Conservation (phyloP, 495 filamentous ascomycete genomes). For the Poronia punctata region DNA sequence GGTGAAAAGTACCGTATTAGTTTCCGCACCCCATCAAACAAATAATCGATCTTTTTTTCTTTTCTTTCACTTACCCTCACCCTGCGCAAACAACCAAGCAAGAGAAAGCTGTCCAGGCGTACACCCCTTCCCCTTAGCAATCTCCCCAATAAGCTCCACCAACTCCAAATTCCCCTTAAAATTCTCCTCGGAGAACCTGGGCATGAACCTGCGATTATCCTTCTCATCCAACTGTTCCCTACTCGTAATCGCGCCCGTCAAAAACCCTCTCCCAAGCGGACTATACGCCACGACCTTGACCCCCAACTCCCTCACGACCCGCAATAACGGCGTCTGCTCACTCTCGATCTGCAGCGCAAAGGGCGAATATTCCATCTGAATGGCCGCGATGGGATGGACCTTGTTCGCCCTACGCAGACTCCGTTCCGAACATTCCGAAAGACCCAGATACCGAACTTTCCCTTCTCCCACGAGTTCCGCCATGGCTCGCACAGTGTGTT, state of each 20-base stretch:
- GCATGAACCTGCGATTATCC: constrained; percentile 32
- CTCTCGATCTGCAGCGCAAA: constrained; percentile 54
- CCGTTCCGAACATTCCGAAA: constrained; percentile 45
- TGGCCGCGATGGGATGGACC: constrained; percentile 50
- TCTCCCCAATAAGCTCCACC: constrained; percentile 29
- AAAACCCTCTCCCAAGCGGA: constrained; percentile 54
- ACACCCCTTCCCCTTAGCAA: constrained; percentile 41
- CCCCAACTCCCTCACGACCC: constrained; percentile 50
- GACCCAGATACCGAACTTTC: constrained; percentile 51
- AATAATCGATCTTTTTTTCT: too few species aligned
- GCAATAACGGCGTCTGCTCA: constrained; percentile 34
- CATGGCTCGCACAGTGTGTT: constrained; percentile 50
- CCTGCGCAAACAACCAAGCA: constrained; percentile 53
- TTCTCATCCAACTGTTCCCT: constrained; percentile 37
- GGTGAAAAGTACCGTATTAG: too few species aligned
- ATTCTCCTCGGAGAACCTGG: constrained; percentile 46
- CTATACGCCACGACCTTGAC: constrained; percentile 52
- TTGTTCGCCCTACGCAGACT: constrained; percentile 47
- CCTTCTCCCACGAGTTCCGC: constrained; percentile 36
- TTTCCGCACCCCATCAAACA: too few species aligned
- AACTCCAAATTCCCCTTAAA: constrained; percentile 43
- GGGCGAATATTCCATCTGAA: constrained; percentile 55
- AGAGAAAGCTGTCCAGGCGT: constrained; percentile 44
- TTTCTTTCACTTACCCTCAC: constrained; percentile 36
- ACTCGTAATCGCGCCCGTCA: constrained; percentile 43